Evolutionary conservation across 2,329 filamentous ascomycete genomes (phyloP).

Genomic region (Teratosphaeria destructans): DNA sequence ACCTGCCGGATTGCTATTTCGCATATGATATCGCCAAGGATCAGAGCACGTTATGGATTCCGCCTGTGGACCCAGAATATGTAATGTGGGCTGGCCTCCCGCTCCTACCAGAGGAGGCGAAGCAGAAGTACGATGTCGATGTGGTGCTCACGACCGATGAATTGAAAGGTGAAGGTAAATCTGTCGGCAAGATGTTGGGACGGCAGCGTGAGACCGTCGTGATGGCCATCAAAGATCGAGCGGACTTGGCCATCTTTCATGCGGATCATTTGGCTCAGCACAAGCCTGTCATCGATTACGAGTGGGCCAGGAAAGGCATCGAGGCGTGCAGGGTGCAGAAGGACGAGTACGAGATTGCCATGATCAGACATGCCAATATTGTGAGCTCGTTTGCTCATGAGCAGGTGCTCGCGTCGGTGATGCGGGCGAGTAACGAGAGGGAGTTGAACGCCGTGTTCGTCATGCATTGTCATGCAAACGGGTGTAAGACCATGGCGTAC

Average conservation of each 20-base stretch:
- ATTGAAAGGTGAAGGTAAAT: conserved; percentile 58
- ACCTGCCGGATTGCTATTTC: conserved; percentile 69
- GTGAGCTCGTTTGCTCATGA: conserved; percentile 72
- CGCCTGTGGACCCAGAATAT: conserved; percentile 73
- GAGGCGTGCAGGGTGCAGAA: conserved; percentile 75
- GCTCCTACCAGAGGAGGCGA: conserved; percentile 62
- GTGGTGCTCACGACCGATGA: conserved; percentile 44
- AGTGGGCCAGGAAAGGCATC: conserved; percentile 53
- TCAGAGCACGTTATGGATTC: conserved; percentile 80
- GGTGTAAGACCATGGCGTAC: conserved; percentile 77
- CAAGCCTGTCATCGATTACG: conserved; percentile 55
- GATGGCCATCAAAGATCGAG: conserved; percentile 69
- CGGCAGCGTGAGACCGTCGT: conserved; percentile 33
- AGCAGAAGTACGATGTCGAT: conserved; percentile 50
- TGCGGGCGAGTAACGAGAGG: conserved; percentile 60
- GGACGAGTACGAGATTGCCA: conserved; percentile 69
- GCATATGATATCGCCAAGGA: conserved; percentile 69
- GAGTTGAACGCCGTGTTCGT: conserved; percentile 77
- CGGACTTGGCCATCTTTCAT: conserved; percentile 32
- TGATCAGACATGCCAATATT: conserved; percentile 71
- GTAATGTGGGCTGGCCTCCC: conserved; percentile 97
- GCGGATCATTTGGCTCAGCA: conserved; percentile 57
- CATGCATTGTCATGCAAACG: conserved; percentile 62
- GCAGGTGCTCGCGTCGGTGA: conserved; percentile 55
- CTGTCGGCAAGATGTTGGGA: conserved; percentile 37